Percentiles rank a stretch among this genome's conserved stretches.
Evolutionary conservation across 257 asterid species (phyloP).

Genomic region (Gentiana dahurica): DNA sequence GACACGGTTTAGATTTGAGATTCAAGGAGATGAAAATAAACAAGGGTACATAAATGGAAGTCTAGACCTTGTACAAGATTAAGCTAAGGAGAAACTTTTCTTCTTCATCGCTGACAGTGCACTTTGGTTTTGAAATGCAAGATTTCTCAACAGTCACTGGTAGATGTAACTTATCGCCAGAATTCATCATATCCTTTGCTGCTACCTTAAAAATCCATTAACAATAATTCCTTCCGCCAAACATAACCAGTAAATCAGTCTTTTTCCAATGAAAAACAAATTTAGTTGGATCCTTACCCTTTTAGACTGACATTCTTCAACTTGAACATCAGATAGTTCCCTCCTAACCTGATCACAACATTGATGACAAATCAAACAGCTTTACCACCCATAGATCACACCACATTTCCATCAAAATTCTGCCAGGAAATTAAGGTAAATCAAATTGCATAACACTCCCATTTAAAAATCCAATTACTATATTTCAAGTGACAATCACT

Average conservation of each 20-base stretch:
- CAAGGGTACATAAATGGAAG: too few species aligned
- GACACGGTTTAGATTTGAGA: background rate
- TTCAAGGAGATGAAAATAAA: too few species aligned
- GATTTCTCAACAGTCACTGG: slow-evolving; percentile 59
- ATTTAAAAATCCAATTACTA: too few species aligned
- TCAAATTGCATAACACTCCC: too few species aligned
- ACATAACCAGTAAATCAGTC: background rate
- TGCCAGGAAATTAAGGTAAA: background rate
- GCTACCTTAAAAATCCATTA: slow-evolving; percentile 37
- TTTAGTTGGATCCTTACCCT: slow-evolving; percentile 35
- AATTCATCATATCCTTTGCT: slow-evolving; percentile 59
- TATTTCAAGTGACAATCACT: too few species aligned
- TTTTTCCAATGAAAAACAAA: background rate
- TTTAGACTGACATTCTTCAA: slow-evolving; percentile 32
- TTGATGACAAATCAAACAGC: background rate
- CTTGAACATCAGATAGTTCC: slow-evolving; percentile 26
- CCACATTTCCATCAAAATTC: background rate
- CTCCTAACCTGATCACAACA: slow-evolving; percentile 49
- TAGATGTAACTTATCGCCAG: slow-evolving; percentile 60
- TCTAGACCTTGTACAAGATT: slow-evolving; percentile 52
- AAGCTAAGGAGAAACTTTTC: slow-evolving; percentile 51
- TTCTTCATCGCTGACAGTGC: slow-evolving; percentile 21
- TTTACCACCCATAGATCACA: background rate
- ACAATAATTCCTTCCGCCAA: background rate
- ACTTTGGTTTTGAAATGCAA: slow-evolving; percentile 26